These are phyloP conservation scores for Otatea glauca DNA, from an alignment of 176 grass and related monocot species.

Conservation along the genomic window DNA sequence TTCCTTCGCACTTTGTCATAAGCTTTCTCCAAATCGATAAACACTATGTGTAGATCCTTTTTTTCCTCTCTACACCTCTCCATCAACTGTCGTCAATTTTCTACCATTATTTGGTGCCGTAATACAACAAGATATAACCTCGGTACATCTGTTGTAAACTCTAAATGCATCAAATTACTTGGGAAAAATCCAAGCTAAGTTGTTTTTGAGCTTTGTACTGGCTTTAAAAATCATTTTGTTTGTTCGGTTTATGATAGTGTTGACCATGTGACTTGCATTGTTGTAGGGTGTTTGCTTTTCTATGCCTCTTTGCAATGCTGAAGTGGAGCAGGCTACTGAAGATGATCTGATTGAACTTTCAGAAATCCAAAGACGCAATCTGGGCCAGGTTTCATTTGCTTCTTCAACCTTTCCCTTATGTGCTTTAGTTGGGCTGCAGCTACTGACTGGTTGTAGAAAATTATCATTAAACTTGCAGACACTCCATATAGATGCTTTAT, in stretches of 20 bases:
- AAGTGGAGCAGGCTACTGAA: slow-evolving; percentile 76
- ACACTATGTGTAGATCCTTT: too few relatives aligned
- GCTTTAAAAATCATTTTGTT: neutral
- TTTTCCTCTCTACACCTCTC: too few relatives aligned
- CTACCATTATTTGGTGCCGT: neutral
- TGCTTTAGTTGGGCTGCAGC: neutral
- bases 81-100: too few relatives aligned
- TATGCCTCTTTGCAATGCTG: slow-evolving; percentile 79
- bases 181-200: neutral
- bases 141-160: neutral
- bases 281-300: slow-evolving; percentile 70
- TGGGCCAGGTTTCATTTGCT: slow-evolving; percentile 74
- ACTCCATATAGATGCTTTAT: slow-evolving; percentile 68
- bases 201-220: neutral
- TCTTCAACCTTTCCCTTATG: neutral
- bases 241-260: slow-evolving; percentile 18
- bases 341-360: slow-evolving; percentile 87
- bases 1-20: too few relatives aligned
- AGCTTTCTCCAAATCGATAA: too few relatives aligned
- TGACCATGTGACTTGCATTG: slow-evolving; percentile 37
- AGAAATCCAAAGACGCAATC: slow-evolving; percentile 80
- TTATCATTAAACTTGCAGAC: slow-evolving; percentile 50
- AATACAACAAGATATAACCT: neutral
- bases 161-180: neutral
- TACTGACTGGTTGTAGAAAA: neutral